Conservation (phyloP, 2,329 filamentous ascomycete genomes). For the Fusarium verrucosum region DNA sequence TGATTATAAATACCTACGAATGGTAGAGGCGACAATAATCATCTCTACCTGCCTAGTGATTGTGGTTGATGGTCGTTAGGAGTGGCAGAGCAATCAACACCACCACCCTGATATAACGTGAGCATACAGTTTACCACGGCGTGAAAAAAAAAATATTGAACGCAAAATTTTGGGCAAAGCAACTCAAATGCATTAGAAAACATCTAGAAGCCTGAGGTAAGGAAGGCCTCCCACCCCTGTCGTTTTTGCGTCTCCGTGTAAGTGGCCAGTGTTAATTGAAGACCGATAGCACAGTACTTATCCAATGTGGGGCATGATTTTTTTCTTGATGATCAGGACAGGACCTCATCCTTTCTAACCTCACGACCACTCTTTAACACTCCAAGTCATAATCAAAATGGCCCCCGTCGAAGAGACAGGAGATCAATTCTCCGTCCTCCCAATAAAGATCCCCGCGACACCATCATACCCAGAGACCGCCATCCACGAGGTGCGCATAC, state of each 20-base stretch:
- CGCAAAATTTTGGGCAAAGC: no score
- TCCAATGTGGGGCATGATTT: slow-evolving; percentile 32
- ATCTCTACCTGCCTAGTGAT: no score
- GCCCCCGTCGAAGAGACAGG: slow-evolving; percentile 37
- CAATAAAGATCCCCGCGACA: slow-evolving; percentile 71
- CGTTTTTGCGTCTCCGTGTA: not conserved
- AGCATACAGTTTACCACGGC: no score
- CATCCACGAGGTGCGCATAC: slow-evolving; percentile 87
- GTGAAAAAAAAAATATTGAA: no score
- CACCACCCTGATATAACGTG: no score
- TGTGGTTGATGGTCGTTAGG: no score
- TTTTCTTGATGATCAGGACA: slow-evolving; percentile 28
- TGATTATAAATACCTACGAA: no score
- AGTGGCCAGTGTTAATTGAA: slow-evolving; percentile 8
- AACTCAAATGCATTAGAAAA: no score
- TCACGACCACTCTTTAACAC: not conserved
- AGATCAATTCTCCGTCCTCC: slow-evolving; percentile 74
- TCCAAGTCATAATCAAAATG: slow-evolving; percentile 38
- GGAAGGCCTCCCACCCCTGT: not conserved
- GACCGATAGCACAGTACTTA: slow-evolving; percentile 19
- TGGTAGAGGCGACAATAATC: no score
- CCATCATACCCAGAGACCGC: slow-evolving; percentile 69
- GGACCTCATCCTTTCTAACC: not conserved
- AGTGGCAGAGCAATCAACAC: no score
- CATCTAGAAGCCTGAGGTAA: no score